Evolutionary conservation across 75 land plant genomes (phyloP).

Genomic region (Cupressus sempervirens): DNA sequence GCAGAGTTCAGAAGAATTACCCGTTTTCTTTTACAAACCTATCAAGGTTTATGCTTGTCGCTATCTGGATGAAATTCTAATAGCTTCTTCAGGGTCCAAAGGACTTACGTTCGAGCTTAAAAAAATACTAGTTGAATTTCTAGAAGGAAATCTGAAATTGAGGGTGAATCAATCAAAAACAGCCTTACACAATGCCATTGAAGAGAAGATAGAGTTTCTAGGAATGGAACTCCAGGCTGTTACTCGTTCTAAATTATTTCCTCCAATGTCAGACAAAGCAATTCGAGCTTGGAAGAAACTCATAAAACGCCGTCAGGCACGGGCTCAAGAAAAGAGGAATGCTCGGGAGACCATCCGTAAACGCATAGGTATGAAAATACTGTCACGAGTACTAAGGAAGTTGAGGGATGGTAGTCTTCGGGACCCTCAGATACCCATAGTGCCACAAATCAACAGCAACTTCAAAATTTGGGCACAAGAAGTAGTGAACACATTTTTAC

Average conservation of each 20-base stretch:
- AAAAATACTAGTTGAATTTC: constrained; percentile 23
- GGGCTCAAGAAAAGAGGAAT: constrained; percentile 42
- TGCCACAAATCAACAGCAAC: constrained; percentile 35
- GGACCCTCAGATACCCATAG: constrained; percentile 41
- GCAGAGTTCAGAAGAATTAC: constrained; percentile 1
- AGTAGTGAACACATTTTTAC: constrained; percentile 35
- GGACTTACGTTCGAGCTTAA: constrained; percentile 38
- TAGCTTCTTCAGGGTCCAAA: constrained; percentile 61
- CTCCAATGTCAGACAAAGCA: constrained; percentile 60
- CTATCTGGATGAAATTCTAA: constrained; percentile 65
- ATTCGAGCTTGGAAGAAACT: constrained; percentile 67
- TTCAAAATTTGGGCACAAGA: constrained; percentile 60
- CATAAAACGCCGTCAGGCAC: constrained; percentile 42
- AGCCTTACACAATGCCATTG: constrained; percentile 53
- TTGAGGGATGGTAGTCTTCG: constrained; percentile 34
- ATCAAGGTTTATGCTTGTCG: constrained; percentile 52
- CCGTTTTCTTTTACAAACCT: constrained; percentile 36
- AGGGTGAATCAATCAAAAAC: constrained; percentile 41
- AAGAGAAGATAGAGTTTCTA: constrained; percentile 58
- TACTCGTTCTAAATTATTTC: constrained; percentile 47
- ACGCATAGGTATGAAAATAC: constrained; percentile 46
- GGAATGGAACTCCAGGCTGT: constrained; percentile 73
- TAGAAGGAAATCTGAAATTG: constrained; percentile 43
- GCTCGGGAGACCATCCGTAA: constrained; percentile 58
- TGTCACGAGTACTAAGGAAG: constrained; percentile 52